A percentile compares a stretch with the other conserved stretches of the same genome.
These are phyloP conservation scores for Scenedesmus sp. DNA, from an alignment of 163 green algal species.

Conservation along the genomic window DNA sequence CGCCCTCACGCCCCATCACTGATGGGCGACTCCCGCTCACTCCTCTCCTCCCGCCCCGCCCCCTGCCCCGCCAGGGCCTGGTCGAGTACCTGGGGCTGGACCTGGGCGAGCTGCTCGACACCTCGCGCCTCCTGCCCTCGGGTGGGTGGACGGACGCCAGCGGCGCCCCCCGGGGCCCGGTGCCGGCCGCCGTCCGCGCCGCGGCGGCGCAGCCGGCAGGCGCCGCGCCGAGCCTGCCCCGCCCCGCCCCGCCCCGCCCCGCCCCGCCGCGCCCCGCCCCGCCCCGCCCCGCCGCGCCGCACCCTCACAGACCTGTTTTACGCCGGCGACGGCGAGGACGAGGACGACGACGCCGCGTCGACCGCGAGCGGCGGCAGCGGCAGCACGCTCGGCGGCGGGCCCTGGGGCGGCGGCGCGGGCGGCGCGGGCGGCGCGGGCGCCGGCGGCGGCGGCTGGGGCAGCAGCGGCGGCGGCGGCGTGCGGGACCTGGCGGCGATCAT, in stretches of 20 bases:
- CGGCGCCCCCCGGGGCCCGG: background rate
- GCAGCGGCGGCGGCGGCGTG: constrained; percentile 5
- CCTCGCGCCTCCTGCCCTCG: constrained; percentile 35
- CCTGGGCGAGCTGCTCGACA: constrained; percentile 42
- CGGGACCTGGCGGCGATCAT: constrained; percentile 25
- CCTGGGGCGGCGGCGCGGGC: background rate
- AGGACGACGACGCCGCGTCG: constrained; percentile 25
- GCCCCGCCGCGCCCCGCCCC: too few relatives aligned
- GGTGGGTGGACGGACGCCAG: too few relatives aligned
- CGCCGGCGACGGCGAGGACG: constrained; percentile 18
- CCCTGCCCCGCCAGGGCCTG: too few relatives aligned
- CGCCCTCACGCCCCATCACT: too few relatives aligned
- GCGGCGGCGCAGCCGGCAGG: too few relatives aligned
- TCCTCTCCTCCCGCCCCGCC: too few relatives aligned
- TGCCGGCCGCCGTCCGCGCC: background rate
- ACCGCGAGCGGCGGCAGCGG: constrained; percentile 4
- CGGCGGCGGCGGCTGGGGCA: background rate
- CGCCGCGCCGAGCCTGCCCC: too few relatives aligned
- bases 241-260: too few relatives aligned
- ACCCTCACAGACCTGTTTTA: background rate
- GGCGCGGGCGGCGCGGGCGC: background rate
- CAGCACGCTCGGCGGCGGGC: background rate
- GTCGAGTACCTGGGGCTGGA: constrained; percentile 43
- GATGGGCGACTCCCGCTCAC: too few relatives aligned
- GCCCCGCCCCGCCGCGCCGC: too few relatives aligned